These are phyloP conservation scores for Allomyces macrogynus DNA, from an alignment of 192 early-diverging fungal species.

Conservation along the genomic window DNA sequence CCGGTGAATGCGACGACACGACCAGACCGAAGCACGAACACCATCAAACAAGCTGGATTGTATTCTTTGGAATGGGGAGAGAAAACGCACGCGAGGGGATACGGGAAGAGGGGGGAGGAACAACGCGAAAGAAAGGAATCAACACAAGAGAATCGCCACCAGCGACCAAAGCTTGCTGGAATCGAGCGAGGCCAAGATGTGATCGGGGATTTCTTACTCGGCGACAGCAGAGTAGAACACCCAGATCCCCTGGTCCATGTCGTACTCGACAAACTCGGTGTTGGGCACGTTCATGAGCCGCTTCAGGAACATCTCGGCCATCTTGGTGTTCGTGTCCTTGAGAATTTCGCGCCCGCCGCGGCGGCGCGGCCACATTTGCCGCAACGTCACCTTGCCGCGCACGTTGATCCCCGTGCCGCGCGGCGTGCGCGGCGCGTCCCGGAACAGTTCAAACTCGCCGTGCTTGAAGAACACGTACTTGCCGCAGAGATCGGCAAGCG, in stretches of 20 bases:
- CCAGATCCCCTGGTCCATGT: slow-evolving; percentile 58
- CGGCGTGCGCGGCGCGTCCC: slow-evolving; percentile 56
- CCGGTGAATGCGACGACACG: too few relatives aligned
- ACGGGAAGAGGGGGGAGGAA: too few relatives aligned
- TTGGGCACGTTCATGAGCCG: slow-evolving; percentile 48
- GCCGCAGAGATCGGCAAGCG: slow-evolving; percentile 46
- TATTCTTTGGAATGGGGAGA: too few relatives aligned
- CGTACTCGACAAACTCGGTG: slow-evolving; percentile 61
- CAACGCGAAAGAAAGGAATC: too few relatives aligned
- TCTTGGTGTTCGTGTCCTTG: slow-evolving; percentile 41
- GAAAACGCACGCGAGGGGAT: too few relatives aligned
- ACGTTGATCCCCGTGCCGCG: slow-evolving; percentile 77
- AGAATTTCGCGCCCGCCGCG: slow-evolving; percentile 47
- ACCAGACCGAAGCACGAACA: too few relatives aligned
- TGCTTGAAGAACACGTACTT: slow-evolving; percentile 51
- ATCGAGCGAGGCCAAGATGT: too few relatives aligned
- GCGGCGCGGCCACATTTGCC: slow-evolving; percentile 68
- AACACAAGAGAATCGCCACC: too few relatives aligned
- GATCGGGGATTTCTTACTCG: too few relatives aligned
- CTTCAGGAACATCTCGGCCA: slow-evolving; percentile 41
- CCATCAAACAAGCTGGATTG: too few relatives aligned
- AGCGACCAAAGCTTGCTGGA: too few relatives aligned
- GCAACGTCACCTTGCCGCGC: slow-evolving; percentile 53
- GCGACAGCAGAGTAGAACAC: slow-evolving; percentile 30
- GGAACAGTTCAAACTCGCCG: slow-evolving; percentile 58